These are phyloP conservation scores for Fusarium fujikuroi DNA, from an alignment of 2,329 filamentous ascomycete species.

Conservation along the genomic window DNA sequence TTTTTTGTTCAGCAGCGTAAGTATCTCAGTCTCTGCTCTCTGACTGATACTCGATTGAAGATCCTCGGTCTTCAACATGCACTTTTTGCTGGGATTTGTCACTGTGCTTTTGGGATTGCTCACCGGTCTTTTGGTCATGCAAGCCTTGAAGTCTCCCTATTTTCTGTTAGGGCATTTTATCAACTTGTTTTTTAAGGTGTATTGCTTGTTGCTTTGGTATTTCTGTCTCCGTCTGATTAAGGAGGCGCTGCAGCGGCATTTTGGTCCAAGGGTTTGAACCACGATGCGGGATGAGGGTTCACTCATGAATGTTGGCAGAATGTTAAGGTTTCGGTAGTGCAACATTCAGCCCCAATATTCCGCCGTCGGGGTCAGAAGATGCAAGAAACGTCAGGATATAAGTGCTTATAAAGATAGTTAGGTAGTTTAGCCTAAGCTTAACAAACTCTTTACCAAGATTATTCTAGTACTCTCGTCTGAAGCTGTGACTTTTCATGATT, in stretches of 20 bases:
- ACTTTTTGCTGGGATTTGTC: neutral
- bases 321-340: accelerated
- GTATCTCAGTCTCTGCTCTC: accelerated
- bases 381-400: accelerated
- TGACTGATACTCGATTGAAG: neutral
- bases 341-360: accelerated
- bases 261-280: accelerated
- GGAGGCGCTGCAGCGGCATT: neutral
- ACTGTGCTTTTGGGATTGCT: neutral
- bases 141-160: neutral
- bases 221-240: neutral
- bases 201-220: neutral
- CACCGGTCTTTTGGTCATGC: neutral
- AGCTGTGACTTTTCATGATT: neutral
- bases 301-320: accelerated
- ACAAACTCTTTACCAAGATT: neutral
- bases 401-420: neutral
- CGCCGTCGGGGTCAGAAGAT: accelerated
- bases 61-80: no score
- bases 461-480: accelerated
- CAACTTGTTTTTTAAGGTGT: neutral
- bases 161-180: neutral
- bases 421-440: neutral
- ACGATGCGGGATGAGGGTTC: accelerated
- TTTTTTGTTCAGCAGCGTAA: accelerated